Conservation (phyloP, 495 filamentous ascomycete genomes). For the Stereocaulon alpinum region DNA sequence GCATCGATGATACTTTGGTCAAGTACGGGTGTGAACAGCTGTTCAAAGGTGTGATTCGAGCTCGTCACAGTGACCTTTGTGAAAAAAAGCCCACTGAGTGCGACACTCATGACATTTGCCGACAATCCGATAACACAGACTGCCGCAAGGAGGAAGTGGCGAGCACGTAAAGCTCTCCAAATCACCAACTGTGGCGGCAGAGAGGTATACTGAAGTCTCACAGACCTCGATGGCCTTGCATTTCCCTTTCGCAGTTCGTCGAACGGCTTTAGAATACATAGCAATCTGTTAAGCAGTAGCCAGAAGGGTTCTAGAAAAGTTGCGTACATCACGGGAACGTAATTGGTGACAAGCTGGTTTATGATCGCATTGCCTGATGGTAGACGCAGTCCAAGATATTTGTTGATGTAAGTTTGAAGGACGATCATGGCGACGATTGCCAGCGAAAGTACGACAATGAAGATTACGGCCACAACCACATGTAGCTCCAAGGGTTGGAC, state of each 20-base stretch:
- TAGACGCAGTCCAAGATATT: slow-evolving; percentile 23
- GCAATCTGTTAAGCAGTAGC: slow-evolving; percentile 33
- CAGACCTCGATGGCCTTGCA: slow-evolving; percentile 23
- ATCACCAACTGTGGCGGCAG: slow-evolving; percentile 35
- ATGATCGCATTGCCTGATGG: slow-evolving; percentile 30
- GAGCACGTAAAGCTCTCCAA: slow-evolving; percentile 27
- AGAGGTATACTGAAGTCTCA: slow-evolving; percentile 33
- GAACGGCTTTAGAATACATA: slow-evolving; percentile 37
- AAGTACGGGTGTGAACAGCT: slow-evolving; percentile 8
- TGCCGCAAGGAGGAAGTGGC: slow-evolving; percentile 29
- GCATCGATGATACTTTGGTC: neutral
- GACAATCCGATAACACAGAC: slow-evolving; percentile 31
- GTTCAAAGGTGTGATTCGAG: slow-evolving; percentile 1
- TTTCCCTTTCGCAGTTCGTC: slow-evolving; percentile 29
- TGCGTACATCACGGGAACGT: slow-evolving; percentile 34
- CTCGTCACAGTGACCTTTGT: neutral
- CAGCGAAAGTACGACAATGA: slow-evolving; percentile 4
- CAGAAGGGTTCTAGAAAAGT: slow-evolving; percentile 39
- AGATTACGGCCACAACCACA: neutral
- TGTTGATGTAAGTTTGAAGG: neutral
- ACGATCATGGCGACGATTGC: neutral
- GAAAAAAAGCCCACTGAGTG: slow-evolving; percentile 30
- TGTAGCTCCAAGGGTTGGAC: slow-evolving; percentile 8
- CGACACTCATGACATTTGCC: slow-evolving; percentile 32
- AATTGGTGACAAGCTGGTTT: slow-evolving; percentile 33